Base-by-base conservation (phyloP, 495 filamentous ascomycete species). In the Hypoxylon cercidicola region DNA sequence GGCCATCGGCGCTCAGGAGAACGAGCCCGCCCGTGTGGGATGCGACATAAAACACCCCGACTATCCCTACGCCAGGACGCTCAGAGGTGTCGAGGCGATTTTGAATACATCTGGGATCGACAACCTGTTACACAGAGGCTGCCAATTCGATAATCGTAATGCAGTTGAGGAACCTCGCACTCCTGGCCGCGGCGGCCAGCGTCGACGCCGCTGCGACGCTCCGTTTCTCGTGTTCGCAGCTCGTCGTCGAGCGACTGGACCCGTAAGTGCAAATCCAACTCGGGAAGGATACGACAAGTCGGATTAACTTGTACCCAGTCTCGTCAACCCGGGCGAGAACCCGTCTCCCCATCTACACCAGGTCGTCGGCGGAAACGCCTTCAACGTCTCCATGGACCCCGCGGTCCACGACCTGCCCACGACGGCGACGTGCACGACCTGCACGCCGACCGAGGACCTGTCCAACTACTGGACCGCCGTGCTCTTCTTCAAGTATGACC, bases 231-330 rank as follows among this genome's bases (percentile, higher is more conserved):
- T 81, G 78, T 67, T 70, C 78, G 12, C 76, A 76, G 58, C 76
- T 78, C n/a, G 74, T 77, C 6, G 75, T 81, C 37, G 76, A 81
- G 47, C 77, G 78, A 53, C 72, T 81, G 43, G 78, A 81, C 58
- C 78, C 78, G 68, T 76, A 70, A 59, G 72, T 55, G 9, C 10
- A 40, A 25, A 20, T 11, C 18, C 18, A 9, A 54, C 13, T 20
- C 21, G 2, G 28, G 18, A 39, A n/a, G 35, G 35, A 9, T 3
- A 6, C 12, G 16, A 16, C 37, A 8, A 47, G 34, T 30, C 18
- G n/a, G 64, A 67, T 41, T n/a, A 15, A 50, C n/a, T 43, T 10
- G n/a, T 45, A 7, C 18, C 20, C 28, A 75, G 72, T 58, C 66
- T 75, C 28, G 73, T 75, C 57, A 74, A 72, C 56, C 73, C 73